Percentiles rank a stretch among this genome's conserved stretches.
Conservation (phyloP, 305 asterid species). For the Fraxinus platypoda region DNA sequence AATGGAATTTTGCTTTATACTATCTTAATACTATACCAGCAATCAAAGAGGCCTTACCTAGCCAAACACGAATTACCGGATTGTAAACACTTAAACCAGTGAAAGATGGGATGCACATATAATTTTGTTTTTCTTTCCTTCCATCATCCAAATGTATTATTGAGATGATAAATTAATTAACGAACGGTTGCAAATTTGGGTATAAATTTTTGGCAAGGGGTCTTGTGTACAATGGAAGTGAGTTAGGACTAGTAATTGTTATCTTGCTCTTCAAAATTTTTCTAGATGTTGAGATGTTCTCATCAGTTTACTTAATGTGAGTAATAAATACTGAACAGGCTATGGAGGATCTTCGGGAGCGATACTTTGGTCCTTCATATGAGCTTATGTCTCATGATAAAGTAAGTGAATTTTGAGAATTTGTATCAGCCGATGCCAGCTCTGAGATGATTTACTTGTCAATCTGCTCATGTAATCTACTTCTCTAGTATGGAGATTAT, state of each 20-base stretch:
- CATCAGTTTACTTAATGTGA: not conserved
- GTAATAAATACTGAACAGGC: conserved; percentile 44
- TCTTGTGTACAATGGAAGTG: conserved; percentile 4
- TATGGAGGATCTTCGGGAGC: conserved; percentile 64
- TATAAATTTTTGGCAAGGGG: not conserved
- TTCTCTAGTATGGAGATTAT: conserved; percentile 13
- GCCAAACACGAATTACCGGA: not conserved
- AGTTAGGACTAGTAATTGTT: not conserved
- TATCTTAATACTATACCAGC: not conserved
- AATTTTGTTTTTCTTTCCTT: not conserved
- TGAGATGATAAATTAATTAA: not conserved
- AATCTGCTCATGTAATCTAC: conserved; percentile 15
- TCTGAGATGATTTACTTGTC: conserved; percentile 3
- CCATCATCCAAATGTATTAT: not conserved
- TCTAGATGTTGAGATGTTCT: conserved; percentile 6
- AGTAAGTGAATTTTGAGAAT: conserved; percentile 42
- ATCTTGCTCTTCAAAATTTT: not conserved
- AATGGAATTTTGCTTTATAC: not conserved
- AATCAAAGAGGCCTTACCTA: not conserved
- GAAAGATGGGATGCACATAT: not conserved
- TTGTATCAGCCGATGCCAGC: conserved; percentile 15
- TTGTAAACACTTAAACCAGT: not conserved
- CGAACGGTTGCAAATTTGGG: not conserved
- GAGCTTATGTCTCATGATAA: conserved; percentile 84
- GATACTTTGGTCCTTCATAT: conserved; percentile 73